Conservation (phyloP, 225 moss, liverwort and hornwort genomes). For the Climacium dendroides region DNA sequence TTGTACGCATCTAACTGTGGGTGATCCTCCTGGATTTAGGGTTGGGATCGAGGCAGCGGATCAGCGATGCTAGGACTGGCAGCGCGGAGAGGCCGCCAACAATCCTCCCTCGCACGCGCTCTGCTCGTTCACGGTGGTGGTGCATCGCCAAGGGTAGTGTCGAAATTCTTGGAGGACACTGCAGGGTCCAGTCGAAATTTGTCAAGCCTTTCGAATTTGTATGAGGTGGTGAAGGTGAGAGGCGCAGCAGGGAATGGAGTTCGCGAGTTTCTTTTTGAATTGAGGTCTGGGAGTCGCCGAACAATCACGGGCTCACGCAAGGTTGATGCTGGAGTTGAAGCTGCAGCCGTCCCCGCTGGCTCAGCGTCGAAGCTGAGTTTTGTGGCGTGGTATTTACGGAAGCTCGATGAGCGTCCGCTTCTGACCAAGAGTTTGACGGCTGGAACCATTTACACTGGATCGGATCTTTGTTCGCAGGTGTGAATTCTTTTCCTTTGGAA, state of each 20-base stretch:
- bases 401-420: constrained; percentile 42
- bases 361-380: constrained; percentile 15
- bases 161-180: neutral
- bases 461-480: constrained; percentile 58
- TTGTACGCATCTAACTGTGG: neutral
- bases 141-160: neutral
- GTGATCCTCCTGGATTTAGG: neutral
- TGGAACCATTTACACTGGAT: constrained; percentile 37
- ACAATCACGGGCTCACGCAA: constrained; percentile 20
- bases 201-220: neutral
- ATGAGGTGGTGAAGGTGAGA: constrained; percentile 25
- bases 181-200: neutral
- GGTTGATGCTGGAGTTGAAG: constrained; percentile 22
- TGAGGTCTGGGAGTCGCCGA: constrained; percentile 19
- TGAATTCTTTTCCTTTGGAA: neutral
- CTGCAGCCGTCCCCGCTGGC: constrained; percentile 1
- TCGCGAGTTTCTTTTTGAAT: constrained; percentile 1
- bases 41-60: neutral
- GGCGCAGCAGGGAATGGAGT: neutral
- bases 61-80: constrained; percentile 29
- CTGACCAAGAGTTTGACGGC: constrained; percentile 58
- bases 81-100: constrained; percentile 31
- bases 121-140: neutral
- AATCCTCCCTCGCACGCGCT: neutral
- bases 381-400: constrained; percentile 48